A percentile compares a stretch with the other conserved stretches of the same genome.
Conservation (phyloP, 768 basidiomycete species). For the Trametes cubensis region DNA sequence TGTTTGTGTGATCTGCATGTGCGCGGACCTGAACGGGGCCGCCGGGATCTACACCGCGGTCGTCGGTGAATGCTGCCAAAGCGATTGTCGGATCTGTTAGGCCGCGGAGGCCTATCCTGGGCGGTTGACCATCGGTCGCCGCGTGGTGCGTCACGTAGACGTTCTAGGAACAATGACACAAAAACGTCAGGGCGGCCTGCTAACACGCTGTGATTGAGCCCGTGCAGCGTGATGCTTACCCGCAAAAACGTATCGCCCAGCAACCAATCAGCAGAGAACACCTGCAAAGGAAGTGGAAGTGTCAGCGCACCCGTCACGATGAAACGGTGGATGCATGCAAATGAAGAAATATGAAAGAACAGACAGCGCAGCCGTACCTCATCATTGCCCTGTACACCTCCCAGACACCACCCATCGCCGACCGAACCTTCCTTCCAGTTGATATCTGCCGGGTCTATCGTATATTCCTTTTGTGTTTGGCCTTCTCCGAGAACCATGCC, state of each 20-base stretch:
- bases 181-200: constrained; percentile 18
- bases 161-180: constrained; percentile 42
- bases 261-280: constrained; percentile 63
- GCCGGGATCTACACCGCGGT: constrained; percentile 47
- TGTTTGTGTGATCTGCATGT: constrained; percentile 12
- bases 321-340: constrained; percentile 4
- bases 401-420: constrained; percentile 54
- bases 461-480: constrained; percentile 39
- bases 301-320: constrained; percentile 7
- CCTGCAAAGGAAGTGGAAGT: constrained; percentile 33
- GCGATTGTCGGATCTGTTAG: constrained; percentile 45
- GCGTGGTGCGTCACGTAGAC: constrained; percentile 55
- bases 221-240: constrained; percentile 35
- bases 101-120: constrained; percentile 48
- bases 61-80: constrained; percentile 42
- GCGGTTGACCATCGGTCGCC: constrained; percentile 41
- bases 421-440: constrained; percentile 49
- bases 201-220: constrained; percentile 6
- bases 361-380: constrained; percentile 35
- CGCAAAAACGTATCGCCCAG: constrained; percentile 61
- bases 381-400: constrained; percentile 59
- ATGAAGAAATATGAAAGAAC: constrained; percentile 1
- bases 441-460: constrained; percentile 54
- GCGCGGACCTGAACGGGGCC: constrained; percentile 26
- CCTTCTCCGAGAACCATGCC: constrained; percentile 48